A percentile compares a stretch with the other conserved stretches of the same genome.
Evolutionary conservation across 2,329 filamentous ascomycete genomes (phyloP).

Genomic region (Aspergillus sp.): DNA sequence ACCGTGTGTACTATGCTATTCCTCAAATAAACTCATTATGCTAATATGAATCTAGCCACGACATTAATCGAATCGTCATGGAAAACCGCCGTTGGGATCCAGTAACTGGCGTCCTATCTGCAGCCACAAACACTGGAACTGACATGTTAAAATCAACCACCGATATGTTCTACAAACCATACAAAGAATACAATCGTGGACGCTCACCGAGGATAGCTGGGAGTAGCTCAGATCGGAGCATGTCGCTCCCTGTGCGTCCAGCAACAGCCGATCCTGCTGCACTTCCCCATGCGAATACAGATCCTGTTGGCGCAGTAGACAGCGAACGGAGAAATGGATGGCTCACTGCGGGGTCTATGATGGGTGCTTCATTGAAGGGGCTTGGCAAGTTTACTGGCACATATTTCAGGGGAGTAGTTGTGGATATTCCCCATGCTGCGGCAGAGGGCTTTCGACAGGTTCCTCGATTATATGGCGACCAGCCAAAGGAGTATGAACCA

Average conservation of each 20-base stretch:
- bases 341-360: slow-evolving; percentile 5
- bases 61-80: slow-evolving; percentile 25
- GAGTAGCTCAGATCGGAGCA: too few relatives aligned
- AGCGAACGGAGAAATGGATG: too few relatives aligned
- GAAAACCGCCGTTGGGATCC: slow-evolving; percentile 32
- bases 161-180: slow-evolving; percentile 23
- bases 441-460: slow-evolving; percentile 31
- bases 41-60: slow-evolving; percentile 13
- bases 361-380: slow-evolving; percentile 12
- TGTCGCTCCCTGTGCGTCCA: too few relatives aligned
- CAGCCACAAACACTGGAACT: slow-evolving; percentile 18
- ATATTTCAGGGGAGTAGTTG: slow-evolving; percentile 26
- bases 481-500: slow-evolving; percentile 24
- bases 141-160: slow-evolving; percentile 20
- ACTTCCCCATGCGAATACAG: too few relatives aligned
- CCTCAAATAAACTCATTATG: not conserved
- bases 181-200: slow-evolving; percentile 18
- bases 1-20: slow-evolving; percentile 9
- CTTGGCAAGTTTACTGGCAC: slow-evolving; percentile 19
- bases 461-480: slow-evolving; percentile 34
- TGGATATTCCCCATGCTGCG: slow-evolving; percentile 33
- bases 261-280: too few relatives aligned
- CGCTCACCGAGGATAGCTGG: not conserved
- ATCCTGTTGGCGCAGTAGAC: too few relatives aligned
- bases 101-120: slow-evolving; percentile 22